phyloP scores from a whole-genome alignment of 768 basidiomycete species.

The Lactarius trivialis region DNA sequence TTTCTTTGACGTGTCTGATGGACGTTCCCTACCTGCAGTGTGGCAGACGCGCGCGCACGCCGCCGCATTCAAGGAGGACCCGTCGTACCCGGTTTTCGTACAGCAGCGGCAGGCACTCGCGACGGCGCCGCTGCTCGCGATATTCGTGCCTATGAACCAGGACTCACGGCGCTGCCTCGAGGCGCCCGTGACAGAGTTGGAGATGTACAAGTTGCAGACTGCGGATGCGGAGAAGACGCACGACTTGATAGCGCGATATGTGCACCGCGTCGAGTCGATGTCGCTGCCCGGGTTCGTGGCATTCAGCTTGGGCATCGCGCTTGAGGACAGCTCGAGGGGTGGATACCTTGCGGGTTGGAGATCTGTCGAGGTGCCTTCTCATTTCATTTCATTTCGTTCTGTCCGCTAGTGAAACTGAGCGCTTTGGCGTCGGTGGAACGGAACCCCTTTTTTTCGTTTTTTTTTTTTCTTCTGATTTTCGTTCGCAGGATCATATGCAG shows the following conservation, averaged over 20 bases:
- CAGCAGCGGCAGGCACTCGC: neutral
- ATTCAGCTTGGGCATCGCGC: constrained; percentile 1
- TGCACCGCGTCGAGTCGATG: constrained; percentile 8
- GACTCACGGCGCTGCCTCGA: neutral
- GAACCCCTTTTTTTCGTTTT: no score
- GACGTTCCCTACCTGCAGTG: neutral
- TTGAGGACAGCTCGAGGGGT: neutral
- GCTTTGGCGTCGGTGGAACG: no score
- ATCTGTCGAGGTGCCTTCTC: constrained; percentile 1
- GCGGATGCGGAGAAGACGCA: neutral
- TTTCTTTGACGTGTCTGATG: no score
- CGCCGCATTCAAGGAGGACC: neutral
- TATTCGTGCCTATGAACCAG: neutral
- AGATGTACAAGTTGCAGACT: neutral
- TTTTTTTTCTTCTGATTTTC: no score
- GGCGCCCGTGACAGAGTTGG: constrained; percentile 2
- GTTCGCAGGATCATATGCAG: no score
- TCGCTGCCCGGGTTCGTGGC: constrained; percentile 5
- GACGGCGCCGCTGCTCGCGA: neutral
- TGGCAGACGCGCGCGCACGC: constrained; percentile 11
- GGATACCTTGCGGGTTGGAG: neutral
- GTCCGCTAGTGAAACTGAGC: no score
- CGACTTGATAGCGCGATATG: neutral
- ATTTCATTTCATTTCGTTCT: neutral
- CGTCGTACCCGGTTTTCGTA: neutral